A percentile compares a stretch with the other conserved stretches of the same genome.
Evolutionary conservation across 805 yeast species (phyloP).

Genomic region (Candida ovalis): DNA sequence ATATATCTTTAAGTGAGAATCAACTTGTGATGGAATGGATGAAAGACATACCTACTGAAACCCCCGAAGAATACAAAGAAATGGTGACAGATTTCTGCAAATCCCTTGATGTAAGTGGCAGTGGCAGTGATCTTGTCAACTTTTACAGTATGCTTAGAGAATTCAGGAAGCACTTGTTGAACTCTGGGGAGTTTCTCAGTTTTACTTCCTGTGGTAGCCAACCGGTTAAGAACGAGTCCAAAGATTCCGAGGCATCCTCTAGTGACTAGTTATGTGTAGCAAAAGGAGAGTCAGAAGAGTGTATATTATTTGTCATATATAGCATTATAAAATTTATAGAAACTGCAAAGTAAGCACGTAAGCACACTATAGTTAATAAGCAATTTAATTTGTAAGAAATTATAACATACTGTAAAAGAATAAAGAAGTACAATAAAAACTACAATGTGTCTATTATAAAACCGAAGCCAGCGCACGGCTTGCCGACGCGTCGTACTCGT

Average conservation of each 20-base stretch:
- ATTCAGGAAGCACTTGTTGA: conserved; percentile 4
- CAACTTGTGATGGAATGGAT: conserved; percentile 10
- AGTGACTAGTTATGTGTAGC: background rate
- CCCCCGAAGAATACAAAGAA: conserved; percentile 7
- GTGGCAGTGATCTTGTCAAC: conserved; percentile 4
- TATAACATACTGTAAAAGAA: no score
- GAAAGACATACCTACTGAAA: conserved; percentile 11
- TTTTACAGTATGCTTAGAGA: conserved; percentile 8
- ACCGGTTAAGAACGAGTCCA: background rate
- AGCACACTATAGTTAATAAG: no score
- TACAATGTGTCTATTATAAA: no score
- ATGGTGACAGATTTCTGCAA: conserved; percentile 7
- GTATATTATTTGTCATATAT: no score
- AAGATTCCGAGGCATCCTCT: background rate
- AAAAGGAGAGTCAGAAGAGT: no score
- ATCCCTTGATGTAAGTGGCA: conserved; percentile 1
- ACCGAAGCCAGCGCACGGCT: no score
- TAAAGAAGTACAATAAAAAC: no score
- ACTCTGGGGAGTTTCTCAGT: conserved; percentile 5
- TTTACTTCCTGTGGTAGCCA: conserved; percentile 1
- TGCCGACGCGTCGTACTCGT: no score
- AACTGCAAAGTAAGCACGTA: no score
- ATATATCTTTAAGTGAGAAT: conserved; percentile 8
- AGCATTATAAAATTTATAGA: no score
- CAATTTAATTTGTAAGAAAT: no score